Conservation (phyloP, 1,284 basidiomycete species). For the Ustilago xerochloae region DNA sequence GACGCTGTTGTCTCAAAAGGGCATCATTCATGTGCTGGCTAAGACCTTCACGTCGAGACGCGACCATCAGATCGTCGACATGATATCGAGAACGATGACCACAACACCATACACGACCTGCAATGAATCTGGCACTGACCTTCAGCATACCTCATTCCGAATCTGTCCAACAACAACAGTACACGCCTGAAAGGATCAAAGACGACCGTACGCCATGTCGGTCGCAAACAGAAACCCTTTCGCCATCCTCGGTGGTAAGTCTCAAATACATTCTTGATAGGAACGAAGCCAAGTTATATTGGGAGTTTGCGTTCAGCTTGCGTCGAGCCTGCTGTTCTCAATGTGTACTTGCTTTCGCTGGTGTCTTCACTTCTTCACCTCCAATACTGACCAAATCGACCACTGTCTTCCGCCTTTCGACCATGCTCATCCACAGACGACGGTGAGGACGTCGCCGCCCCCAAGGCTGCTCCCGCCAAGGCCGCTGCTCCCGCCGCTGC, state of each 20-base stretch:
- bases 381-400: constrained; percentile 1
- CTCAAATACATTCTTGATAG: no score
- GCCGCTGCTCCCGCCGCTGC: constrained; percentile 55
- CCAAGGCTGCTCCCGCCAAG: constrained; percentile 58
- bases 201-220: constrained; percentile 65
- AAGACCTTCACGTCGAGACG: neutral
- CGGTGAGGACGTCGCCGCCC: constrained; percentile 52
- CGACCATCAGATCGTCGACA: neutral
- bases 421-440: constrained; percentile 44
- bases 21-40: no score
- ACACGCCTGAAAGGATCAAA: constrained; percentile 47
- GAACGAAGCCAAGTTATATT: no score
- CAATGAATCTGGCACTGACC: constrained; percentile 18
- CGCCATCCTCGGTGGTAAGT: constrained; percentile 66
- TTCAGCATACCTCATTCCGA: neutral
- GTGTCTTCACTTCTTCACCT: neutral
- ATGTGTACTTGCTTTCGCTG: neutral
- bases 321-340: no score
- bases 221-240: constrained; percentile 68
- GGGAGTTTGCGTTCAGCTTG: no score
- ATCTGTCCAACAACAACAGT: constrained; percentile 16
- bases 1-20: no score
- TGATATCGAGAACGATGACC: neutral
- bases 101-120: neutral
- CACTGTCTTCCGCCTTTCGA: neutral